Evolutionary conservation across 257 asterid genomes (phyloP).

Genomic region (Gentiana straminea): DNA sequence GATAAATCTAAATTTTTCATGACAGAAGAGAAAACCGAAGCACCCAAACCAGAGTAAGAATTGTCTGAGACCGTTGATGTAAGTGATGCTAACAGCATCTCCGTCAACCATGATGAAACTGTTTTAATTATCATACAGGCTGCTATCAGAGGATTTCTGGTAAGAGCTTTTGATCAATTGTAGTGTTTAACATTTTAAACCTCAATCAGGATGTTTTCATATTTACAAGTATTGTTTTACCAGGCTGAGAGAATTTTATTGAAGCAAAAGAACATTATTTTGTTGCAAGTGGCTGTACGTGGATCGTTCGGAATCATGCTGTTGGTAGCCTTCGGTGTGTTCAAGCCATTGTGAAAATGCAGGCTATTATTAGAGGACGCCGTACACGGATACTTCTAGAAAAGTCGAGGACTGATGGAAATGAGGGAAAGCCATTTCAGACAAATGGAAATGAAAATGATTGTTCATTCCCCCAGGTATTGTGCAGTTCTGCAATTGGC

Average conservation of each 20-base stretch:
- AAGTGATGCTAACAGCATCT: slow-evolving; percentile 15
- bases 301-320: slow-evolving; percentile 88
- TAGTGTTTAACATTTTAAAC: slow-evolving; percentile 8
- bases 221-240: no score
- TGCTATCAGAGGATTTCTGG: slow-evolving; percentile 66
- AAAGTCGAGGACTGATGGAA: slow-evolving; percentile 17
- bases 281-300: slow-evolving; percentile 89
- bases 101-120: slow-evolving; percentile 38
- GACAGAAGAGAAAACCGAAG: no score
- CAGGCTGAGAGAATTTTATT: slow-evolving; percentile 60
- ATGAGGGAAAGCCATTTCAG: slow-evolving; percentile 18
- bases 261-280: slow-evolving; percentile 51
- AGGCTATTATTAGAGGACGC: slow-evolving; percentile 78
- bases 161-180: slow-evolving; percentile 16
- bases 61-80: no score
- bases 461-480: slow-evolving; percentile 10
- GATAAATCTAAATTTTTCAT: no score
- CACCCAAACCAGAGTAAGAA: no score
- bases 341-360: slow-evolving; percentile 86
- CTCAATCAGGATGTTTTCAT: slow-evolving; percentile 8
- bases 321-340: slow-evolving; percentile 90
- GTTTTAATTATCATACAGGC: slow-evolving; percentile 56
- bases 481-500: neutral
- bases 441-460: slow-evolving; percentile 20
- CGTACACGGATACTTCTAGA: slow-evolving; percentile 23